Evolutionary conservation across 2,329 filamentous ascomycete genomes (phyloP).

Genomic region (Fusarium sp.): DNA sequence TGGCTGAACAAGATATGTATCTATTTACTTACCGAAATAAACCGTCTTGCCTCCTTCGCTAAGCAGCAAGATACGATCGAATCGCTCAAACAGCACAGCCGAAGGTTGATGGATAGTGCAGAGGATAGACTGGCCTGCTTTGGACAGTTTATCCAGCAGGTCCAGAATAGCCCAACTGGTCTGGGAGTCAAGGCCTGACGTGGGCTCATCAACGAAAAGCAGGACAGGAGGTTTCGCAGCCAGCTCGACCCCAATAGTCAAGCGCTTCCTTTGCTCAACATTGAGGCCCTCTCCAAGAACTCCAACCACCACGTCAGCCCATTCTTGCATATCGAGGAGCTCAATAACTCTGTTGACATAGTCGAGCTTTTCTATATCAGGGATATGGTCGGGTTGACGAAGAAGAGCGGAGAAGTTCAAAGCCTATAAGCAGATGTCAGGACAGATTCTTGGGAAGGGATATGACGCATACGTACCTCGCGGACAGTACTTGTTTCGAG

Average conservation of each 20-base stretch:
- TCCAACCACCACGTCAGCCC: conserved; percentile 65
- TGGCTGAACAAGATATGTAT: conserved; percentile 65
- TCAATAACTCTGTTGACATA: conserved; percentile 67
- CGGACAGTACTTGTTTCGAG: conserved; percentile 59
- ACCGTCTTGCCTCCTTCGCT: conserved; percentile 67
- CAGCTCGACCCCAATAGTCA: conserved; percentile 63
- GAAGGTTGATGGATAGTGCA: conserved; percentile 66
- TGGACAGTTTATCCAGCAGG: conserved; percentile 73
- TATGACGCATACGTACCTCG: conserved; percentile 36
- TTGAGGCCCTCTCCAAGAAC: conserved; percentile 59
- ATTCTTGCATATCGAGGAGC: conserved; percentile 67
- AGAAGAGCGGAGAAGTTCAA: conserved; percentile 57
- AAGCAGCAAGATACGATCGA: conserved; percentile 68
- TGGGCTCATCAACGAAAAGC: conserved; percentile 67
- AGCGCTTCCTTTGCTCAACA: conserved; percentile 63
- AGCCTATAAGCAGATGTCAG: conserved; percentile 26
- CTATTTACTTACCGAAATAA: conserved; percentile 83
- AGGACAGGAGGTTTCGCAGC: conserved; percentile 60
- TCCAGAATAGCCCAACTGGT: conserved; percentile 79
- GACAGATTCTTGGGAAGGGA: too few species aligned
- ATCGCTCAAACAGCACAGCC: conserved; percentile 53
- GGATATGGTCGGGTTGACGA: conserved; percentile 58
- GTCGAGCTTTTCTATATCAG: conserved; percentile 61
- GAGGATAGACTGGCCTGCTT: conserved; percentile 62
- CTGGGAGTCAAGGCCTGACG: conserved; percentile 68